Evolutionary conservation across 768 basidiomycete species (phyloP).

Genomic region (Lyophyllum shimeji): DNA sequence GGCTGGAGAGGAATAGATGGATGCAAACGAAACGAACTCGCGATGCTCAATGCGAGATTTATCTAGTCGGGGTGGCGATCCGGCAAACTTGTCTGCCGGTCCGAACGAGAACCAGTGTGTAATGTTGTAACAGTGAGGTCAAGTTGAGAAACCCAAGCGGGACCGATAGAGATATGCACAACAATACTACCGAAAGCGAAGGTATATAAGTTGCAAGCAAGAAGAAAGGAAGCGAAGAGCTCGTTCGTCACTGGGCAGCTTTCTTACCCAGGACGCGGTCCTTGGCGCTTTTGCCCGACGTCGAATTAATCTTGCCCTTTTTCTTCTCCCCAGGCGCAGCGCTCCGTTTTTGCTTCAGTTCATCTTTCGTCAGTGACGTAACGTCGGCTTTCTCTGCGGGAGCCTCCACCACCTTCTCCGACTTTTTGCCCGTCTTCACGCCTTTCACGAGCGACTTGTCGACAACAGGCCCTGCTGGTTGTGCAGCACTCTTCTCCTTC

Average conservation of each 20-base stretch:
- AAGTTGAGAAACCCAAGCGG: neutral
- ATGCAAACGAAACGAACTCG: neutral
- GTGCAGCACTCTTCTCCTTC: constrained; percentile 8
- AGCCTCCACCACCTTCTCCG: constrained; percentile 11
- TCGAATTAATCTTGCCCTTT: constrained; percentile 44
- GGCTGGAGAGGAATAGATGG: neutral
- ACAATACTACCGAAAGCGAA: neutral
- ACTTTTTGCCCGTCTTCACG: constrained; percentile 11
- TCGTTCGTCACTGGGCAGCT: constrained; percentile 33
- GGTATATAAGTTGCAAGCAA: neutral
- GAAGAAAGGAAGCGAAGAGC: neutral
- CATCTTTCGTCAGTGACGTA: constrained; percentile 35
- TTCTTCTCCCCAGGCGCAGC: constrained; percentile 53
- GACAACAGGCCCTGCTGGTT: constrained; percentile 10
- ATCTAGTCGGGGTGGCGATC: constrained; percentile 2
- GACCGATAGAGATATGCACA: neutral
- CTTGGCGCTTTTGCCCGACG: constrained; percentile 53
- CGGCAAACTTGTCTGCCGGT: constrained; percentile 10
- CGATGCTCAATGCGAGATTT: neutral
- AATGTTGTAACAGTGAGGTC: neutral
- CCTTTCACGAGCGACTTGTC: constrained; percentile 12
- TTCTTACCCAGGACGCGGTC: constrained; percentile 54
- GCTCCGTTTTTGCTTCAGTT: constrained; percentile 54
- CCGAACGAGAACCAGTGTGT: too few relatives aligned
- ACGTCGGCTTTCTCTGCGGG: neutral